Percentiles rank a stretch among this genome's conserved stretches.
Conservation (phyloP, 441 rosid species). For the Corymbia calophylla region DNA sequence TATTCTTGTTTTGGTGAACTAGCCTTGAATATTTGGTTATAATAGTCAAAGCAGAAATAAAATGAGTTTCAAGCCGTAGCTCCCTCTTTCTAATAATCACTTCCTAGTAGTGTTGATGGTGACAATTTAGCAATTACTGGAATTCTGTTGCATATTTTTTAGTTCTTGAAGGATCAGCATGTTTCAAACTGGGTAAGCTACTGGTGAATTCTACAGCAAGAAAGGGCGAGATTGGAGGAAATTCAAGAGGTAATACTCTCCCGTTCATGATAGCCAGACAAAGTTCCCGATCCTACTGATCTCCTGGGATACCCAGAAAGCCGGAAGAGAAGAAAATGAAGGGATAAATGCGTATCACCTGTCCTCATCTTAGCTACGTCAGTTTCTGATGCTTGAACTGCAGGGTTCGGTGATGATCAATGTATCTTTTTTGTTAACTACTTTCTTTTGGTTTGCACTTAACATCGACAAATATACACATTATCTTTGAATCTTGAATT, state of each 20-base stretch:
- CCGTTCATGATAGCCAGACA: not conserved
- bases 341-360: not conserved
- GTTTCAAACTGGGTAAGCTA: not conserved
- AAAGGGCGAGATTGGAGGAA: constrained; percentile 16
- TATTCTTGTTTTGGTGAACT: not conserved
- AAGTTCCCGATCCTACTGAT: not conserved
- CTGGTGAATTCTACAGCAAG: constrained; percentile 28
- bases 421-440: not conserved
- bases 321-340: not conserved
- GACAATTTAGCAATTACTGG: not conserved
- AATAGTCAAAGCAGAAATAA: not conserved
- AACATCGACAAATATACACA: not conserved
- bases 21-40: not conserved
- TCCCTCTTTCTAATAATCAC: not conserved
- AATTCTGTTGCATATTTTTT: not conserved
- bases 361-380: not conserved
- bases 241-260: constrained; percentile 18
- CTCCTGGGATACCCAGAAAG: not conserved
- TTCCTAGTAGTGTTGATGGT: not conserved
- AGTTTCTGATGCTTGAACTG: not conserved
- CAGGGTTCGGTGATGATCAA: not conserved
- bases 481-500: not conserved
- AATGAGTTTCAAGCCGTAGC: not conserved
- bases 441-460: not conserved
- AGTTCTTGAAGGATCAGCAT: not conserved